Evolutionary conservation across 345 rosid genomes (phyloP), one percentile per base, ranked within the genome.

Genomic region (Turnera subulata): DNA sequence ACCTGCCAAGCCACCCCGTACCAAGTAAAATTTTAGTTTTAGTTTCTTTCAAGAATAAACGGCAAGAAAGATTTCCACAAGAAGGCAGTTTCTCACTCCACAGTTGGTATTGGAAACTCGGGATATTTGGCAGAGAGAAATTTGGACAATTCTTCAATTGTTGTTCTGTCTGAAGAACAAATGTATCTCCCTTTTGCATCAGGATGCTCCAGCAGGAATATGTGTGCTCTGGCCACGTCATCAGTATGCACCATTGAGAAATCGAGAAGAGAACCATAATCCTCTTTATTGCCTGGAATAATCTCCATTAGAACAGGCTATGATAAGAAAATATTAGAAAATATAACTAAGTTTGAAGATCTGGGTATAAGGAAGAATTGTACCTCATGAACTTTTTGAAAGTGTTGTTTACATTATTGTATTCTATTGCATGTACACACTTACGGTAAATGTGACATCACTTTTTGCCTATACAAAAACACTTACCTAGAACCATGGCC

Each of bases 191-290:
- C 88, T 29, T 71, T 55, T 23, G 76, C 72, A 6, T 67, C 29
- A 0, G 76, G 54, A 43, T 55, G 17, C 32, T 82, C 78, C 20
- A 73, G 58, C 23, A 80, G 63, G 56, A 73, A 76, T 14, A 80
- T 80, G 22, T 76, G 79, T 38, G 78, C 81, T 6, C 52, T 71
- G 1, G 55, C 75, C 8, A 76, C 63, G 38, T 76, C 84, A 32
- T 80, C 84, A 2, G 60, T 60, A 21, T 73, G 81, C 40, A 80
- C 80, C 45, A 80, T 15, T 2, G 50, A 14, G 11, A 14, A 0
- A 1, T 72, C 25, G 2, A 50, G 24, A 56, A 58, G 58, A 15
- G 0, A 0, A 2, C 20, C 1, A 40, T 70, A 73, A 0, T 21
- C 39, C 0, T 56, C 45, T 21, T 26, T 2, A 6, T 68, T 21